Conservation (phyloP, 805 yeast species). For the Lipomyces anomalus region DNA sequence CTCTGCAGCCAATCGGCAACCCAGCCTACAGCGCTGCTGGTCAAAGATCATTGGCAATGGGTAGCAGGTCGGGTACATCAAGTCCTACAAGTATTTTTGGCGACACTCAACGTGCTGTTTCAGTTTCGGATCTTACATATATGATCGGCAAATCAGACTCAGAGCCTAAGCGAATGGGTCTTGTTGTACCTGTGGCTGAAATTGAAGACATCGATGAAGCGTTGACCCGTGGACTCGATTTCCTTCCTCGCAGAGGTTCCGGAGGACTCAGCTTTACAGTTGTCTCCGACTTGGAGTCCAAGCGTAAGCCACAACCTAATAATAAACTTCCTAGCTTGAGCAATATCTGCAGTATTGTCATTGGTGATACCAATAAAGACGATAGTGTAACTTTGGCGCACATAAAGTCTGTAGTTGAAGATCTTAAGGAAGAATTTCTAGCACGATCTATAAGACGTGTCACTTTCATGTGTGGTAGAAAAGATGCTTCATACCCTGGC, state of each 20-base stretch:
- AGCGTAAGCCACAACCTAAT: conserved; percentile 10
- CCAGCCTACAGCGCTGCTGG: conserved; percentile 65
- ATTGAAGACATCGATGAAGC: conserved; percentile 87
- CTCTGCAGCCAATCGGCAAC: conserved; percentile 63
- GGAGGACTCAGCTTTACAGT: conserved; percentile 39
- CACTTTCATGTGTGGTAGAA: conserved; percentile 81
- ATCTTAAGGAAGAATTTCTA: conserved; percentile 62
- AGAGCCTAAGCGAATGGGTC: conserved; percentile 75
- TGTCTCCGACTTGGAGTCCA: conserved; percentile 39
- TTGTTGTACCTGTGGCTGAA: conserved; percentile 71
- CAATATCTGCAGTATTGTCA: conserved; percentile 78
- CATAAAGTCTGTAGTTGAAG: conserved; percentile 59
- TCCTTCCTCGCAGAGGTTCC: conserved; percentile 45
- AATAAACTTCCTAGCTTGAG: conserved; percentile 36
- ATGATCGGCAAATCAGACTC: conserved; percentile 62
- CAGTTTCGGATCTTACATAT: conserved; percentile 87
- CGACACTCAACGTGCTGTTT: conserved; percentile 64
- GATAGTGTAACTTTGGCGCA: conserved; percentile 64
- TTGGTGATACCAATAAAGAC: conserved; percentile 62
- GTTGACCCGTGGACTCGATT: conserved; percentile 66
- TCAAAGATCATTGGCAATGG: conserved; percentile 7
- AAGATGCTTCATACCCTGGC: conserved; percentile 83
- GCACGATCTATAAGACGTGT: conserved; percentile 81
- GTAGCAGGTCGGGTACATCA: neutral
- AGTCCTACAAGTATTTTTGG: conserved; percentile 25